Base-by-base conservation (phyloP, 257 asterid genomes). In the Solanum virginianum region DNA sequence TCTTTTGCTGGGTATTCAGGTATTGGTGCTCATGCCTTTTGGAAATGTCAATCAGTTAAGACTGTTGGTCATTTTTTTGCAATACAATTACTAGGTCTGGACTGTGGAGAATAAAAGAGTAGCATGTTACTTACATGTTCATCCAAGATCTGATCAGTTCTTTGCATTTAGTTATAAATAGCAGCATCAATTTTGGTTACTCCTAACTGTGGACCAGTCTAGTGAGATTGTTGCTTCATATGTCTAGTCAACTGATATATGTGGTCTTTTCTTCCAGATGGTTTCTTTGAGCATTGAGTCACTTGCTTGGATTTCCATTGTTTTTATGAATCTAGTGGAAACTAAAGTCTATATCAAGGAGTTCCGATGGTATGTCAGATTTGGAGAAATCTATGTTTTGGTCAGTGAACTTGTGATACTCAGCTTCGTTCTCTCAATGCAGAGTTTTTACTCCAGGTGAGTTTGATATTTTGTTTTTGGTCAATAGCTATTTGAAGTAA, bases 301-400 rank as follows among this genome's bases (percentile, higher is more conserved):
- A 80, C 53, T 92, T 47, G 85, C 99, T 66, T 95, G 99, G 98
- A 92, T 91, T 87, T 91, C 93, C 41, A 81, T 95, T 91, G 80
- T 92, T 65, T 82, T 91, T 82, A 87, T 94, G 97, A 88, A 93
- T 86, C 86, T 90, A 41, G 70, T 88, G 39, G 99, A 95, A 90
- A 92, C 95, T 74, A 92, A 89, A 85, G 86, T 90, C 83, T 95
- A 95, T 75, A 91, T 95, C 88, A 85, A 86, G 83, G 96, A 95
- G 88, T 88, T 93, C 89, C 90, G 97, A 83, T 95, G 99, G 99
- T 93, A 89, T 88, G 92, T 93, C 86, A 92, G 98, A 89, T 93
- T 93, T 41, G 98, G 93, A 81, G 43, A 92, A 39, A 60, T 94
- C 32, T 94, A 94, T 91, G 92, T 89, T 45, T 87, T 92, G 83